Base-by-base conservation (phyloP, 2,329 filamentous ascomycete species). In the Neofusicoccum sp. region DNA sequence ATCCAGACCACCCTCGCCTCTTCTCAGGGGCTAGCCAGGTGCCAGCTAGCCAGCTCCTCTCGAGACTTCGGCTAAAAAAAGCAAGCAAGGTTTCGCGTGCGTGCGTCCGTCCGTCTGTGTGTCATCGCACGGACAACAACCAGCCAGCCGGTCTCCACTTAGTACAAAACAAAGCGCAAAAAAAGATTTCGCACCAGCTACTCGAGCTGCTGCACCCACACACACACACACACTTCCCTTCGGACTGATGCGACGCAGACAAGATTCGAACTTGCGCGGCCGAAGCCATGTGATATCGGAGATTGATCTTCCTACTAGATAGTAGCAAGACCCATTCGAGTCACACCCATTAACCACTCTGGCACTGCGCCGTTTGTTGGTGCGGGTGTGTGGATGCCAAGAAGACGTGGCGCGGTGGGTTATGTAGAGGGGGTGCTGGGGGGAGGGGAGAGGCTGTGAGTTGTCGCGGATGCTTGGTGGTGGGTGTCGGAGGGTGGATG, bases 321-420 rank as follows among this genome's bases (percentile, higher is more conserved):
- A 24, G 24, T 11, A 33, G n/a, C 11, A 24, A n/a, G 26, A 34
- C 49, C 24, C 12, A 63, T 64, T 63, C 63, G 59, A 64, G 63
- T 64, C 63, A 47, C 43, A 64, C 63, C 63, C 58, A 61, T 64
- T 64, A 64, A 64, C 63, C 63, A 64, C 63, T 64, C 63, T 61
- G 58, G 63, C 63, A 64, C 58, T 59, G 48, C 36, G 61, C 57
- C 61, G 9, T 30, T 24, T 45, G 11, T 7, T 28, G 12, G n/a
- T n/a, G n/a, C n/a, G n/a, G n/a, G n/a, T n/a, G n/a, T n/a, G n/a
- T n/a, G n/a, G n/a, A n/a, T n/a, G n/a, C n/a, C n/a, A n/a, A n/a
- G n/a, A n/a, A n/a, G n/a, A n/a, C n/a, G n/a, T n/a, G n/a, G n/a
- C n/a, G n/a, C n/a, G n/a, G n/a, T n/a, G n/a, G n/a, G n/a, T n/a